Conservation (phyloP, 768 basidiomycete species). For the Trametes maxima region DNA sequence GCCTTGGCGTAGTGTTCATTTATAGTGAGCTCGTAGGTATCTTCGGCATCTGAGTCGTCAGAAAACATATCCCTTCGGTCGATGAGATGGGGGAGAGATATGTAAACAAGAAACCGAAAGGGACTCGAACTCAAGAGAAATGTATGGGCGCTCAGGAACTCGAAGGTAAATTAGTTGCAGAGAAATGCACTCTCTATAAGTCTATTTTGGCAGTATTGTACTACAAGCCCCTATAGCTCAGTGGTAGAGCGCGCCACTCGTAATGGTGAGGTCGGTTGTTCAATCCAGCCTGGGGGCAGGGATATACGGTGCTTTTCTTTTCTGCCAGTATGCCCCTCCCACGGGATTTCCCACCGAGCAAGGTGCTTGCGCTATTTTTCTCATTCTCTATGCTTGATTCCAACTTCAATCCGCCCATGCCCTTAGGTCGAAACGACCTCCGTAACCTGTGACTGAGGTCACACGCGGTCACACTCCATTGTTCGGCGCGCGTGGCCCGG, state of each 20-base stretch:
- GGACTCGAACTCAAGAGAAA: not conserved
- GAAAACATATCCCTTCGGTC: constrained; percentile 22
- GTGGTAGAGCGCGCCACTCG: constrained; percentile 17
- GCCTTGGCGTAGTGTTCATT: constrained; percentile 83
- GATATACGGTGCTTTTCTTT: no score
- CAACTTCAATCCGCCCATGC: no score
- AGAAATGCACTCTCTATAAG: not conserved
- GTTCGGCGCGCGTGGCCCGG: not conserved
- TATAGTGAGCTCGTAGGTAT: constrained; percentile 57
- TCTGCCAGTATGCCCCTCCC: no score
- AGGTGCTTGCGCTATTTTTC: no score
- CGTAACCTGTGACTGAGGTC: not conserved
- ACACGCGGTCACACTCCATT: not conserved
- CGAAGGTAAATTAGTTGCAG: no score
- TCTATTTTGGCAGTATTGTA: no score
- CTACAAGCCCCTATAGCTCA: constrained; percentile 11
- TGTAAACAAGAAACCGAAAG: no score
- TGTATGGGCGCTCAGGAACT: not conserved
- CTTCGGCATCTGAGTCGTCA: constrained; percentile 42
- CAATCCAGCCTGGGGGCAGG: constrained; percentile 14
- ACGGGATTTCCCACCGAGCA: no score
- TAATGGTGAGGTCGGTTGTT: constrained; percentile 18
- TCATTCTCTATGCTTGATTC: no score
- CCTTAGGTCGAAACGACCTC: not conserved
- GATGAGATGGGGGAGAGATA: not conserved